Evolutionary conservation across 2,329 filamentous ascomycete genomes (phyloP), one percentile per base, ranked within the genome.

Genomic region (Trichoderma atrobrunneum): DNA sequence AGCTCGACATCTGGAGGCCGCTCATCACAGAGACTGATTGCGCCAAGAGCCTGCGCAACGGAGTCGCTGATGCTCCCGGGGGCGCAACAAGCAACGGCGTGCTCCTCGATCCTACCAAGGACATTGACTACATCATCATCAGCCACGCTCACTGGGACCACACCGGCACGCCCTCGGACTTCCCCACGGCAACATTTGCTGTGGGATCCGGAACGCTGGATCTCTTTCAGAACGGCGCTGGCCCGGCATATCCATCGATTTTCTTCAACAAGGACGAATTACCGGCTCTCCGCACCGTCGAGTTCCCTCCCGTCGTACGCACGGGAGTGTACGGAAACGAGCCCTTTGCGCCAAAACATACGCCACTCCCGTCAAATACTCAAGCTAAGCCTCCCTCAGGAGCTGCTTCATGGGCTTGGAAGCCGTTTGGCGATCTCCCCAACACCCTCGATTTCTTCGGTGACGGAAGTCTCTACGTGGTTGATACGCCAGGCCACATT

Each of bases 111-210:
- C 67, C 67, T 0, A 18, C 67, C 30, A 70, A 54, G 39, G 67
- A 70, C 11, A 28, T 70, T 26, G 34, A 70, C 67, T 62, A 70
- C 32, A 59, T 70, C 24, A 39, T 70, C 21, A 62, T 70, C 30
- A 70, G 67, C 28, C 67, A 70, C 28, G 57, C 36, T n/a, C 67
- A 70, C 28, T 70, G 59, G 30, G 67, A 70, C 10, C 67, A 70
- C n/a, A 61, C 21, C 7, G 67, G 67, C 2, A 70, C 28, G 21
- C 67, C 67, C 5, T 62, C 67, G 1, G 67, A 70, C 16, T 70
- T 70, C n/a, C 67, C 67, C 21, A 54, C 67, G 18, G 67, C 67
- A 14, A 70, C 67, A 3, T 70, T 70, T n/a, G 28, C 57, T 24
- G 67, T 70, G 39, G 67, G 67, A 21, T 70, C 67, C 1, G 67